Evolutionary conservation across 345 rosid species (phyloP), one percentile per base, ranked within the genome.

Genomic region (Rubroshorea leprosula): DNA sequence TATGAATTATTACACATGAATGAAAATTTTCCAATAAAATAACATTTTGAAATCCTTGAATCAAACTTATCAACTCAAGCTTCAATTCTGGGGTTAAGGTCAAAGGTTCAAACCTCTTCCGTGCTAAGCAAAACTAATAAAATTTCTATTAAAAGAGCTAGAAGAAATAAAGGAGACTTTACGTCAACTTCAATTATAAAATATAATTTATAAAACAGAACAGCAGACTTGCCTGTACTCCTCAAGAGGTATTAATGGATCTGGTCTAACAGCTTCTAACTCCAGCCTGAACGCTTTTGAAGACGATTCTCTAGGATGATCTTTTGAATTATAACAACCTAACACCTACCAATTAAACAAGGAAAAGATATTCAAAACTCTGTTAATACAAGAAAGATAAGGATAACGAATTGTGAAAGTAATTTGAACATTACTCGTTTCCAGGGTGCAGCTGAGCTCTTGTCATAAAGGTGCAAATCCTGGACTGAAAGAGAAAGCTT

Each of bases 191-290:
- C n/a, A n/a, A n/a, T n/a, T n/a, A n/a, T n/a, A 55, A 29, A 6
- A 35, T 11, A 27, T n/a, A n/a, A n/a, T n/a, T n/a, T n/a, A n/a
- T n/a, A 31, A 35, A 54, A 45, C 6, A 29, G 23, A 57, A 51
- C 46, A 65, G 57, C n/a, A 61, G 21, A 46, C 60, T 62, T 72
- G 87, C 99, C 99, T 69, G 66, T 89, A 85, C 77, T 93, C 99
- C 75, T 93, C 97, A 11, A 93, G 94, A 62, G 99, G 97, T 20
- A 71, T 85, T 53, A 57, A 68, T 68, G 96, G 90, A 68, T 93
- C 84, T 27, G 97, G 99, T 65, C 92, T 85, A 57, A 89, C 94
- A 75, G 91, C 86, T 72, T 87, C 95, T 72, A 93, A 61, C 60
- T 75, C 85, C 75, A 89, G 67, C 80, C 73, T 85, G 63, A 89